These are phyloP conservation scores for Phytomonas francai DNA, from an alignment of 208 protist species.

Conservation along the genomic window DNA sequence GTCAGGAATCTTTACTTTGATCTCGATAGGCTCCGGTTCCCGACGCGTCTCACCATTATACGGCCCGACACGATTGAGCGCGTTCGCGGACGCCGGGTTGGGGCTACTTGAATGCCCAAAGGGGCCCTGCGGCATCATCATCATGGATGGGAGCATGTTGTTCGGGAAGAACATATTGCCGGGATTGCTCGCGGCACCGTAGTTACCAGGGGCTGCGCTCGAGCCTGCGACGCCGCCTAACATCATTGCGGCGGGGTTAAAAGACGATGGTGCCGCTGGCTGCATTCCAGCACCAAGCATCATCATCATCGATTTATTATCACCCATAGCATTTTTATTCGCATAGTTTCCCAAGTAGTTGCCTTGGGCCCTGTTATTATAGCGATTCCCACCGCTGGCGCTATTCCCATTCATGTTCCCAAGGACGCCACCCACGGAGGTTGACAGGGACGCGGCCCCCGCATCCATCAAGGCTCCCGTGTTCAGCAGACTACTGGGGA, in stretches of 20 bases:
- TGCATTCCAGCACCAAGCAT: neutral
- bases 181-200: neutral
- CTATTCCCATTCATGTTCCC: too few relatives aligned
- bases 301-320: too few relatives aligned
- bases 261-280: neutral
- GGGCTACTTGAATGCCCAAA: too few relatives aligned
- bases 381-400: too few relatives aligned
- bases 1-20: conserved; percentile 39
- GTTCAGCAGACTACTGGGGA: conserved; percentile 13
- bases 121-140: too few relatives aligned
- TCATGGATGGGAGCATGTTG: conserved; percentile 3
- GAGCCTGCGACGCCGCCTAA: conserved; percentile 7
- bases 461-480: neutral
- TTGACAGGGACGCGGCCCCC: too few relatives aligned
- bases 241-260: conserved; percentile 22
- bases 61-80: conserved; percentile 2
- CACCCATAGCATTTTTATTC: too few relatives aligned
- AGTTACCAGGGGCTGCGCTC: conserved; percentile 6
- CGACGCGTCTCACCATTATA: conserved; percentile 10
- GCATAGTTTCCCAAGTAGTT: too few relatives aligned
- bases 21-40: conserved; percentile 51
- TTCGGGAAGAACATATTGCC: neutral
- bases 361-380: too few relatives aligned
- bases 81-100: conserved; percentile 14
- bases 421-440: too few relatives aligned